Evolutionary conservation across 371 early-diverging fungal genomes (phyloP).

Genomic region (Actinomortierella wolfii): DNA sequence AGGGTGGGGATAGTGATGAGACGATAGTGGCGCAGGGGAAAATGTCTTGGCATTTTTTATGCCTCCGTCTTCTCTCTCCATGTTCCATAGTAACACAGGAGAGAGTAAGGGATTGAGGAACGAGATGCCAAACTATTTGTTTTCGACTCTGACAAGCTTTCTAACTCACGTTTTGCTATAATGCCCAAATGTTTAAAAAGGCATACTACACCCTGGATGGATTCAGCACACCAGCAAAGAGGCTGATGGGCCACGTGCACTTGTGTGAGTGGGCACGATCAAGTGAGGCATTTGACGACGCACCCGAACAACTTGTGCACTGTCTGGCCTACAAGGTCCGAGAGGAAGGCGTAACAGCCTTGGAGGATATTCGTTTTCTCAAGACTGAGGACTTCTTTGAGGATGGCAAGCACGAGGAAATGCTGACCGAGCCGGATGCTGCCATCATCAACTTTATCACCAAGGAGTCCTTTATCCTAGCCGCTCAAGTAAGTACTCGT

Average conservation of each 20-base stretch:
- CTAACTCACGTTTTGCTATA: neutral
- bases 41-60: too few relatives aligned
- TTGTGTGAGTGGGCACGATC: slow-evolving; percentile 75
- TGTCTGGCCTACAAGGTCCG: slow-evolving; percentile 62
- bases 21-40: too few relatives aligned
- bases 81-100: too few relatives aligned
- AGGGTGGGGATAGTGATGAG: too few relatives aligned
- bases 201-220: slow-evolving; percentile 71
- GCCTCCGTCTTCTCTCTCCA: too few relatives aligned
- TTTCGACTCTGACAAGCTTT: too few relatives aligned
- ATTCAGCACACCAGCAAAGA: slow-evolving; percentile 55
- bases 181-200: slow-evolving; percentile 28
- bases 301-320: slow-evolving; percentile 62
- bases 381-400: slow-evolving; percentile 66
- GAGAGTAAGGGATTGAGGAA: too few relatives aligned
- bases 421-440: slow-evolving; percentile 2
- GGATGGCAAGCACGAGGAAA: slow-evolving; percentile 20
- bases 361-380: slow-evolving; percentile 61
- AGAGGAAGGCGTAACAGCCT: slow-evolving; percentile 45
- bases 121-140: too few relatives aligned
- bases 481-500: slow-evolving; percentile 56
- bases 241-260: slow-evolving; percentile 57
- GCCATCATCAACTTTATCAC: slow-evolving; percentile 70
- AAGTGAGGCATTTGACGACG: slow-evolving; percentile 54
- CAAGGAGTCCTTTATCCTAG: slow-evolving; percentile 69